Percentiles rank a stretch among this genome's conserved stretches.
phyloP scores from a whole-genome alignment of 306 rosid genomes.

The Citrullus amarus region DNA sequence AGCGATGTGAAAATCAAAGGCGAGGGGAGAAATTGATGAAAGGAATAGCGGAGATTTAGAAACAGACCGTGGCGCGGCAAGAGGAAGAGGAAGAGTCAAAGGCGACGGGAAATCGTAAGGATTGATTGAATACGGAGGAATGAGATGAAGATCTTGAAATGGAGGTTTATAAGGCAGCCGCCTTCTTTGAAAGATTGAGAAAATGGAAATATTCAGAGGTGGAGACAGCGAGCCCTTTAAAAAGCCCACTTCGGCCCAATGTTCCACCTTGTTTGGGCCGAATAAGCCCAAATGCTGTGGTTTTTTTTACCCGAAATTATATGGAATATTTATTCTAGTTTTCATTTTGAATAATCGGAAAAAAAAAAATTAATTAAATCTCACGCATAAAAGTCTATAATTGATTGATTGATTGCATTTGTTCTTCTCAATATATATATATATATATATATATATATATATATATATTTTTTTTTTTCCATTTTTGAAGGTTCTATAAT shows the following conservation, averaged over 20 bases:
- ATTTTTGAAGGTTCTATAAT: no score
- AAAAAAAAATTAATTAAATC: no score
- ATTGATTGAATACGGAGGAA: not conserved
- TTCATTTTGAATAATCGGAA: no score
- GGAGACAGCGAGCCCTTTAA: not conserved
- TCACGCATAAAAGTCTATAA: no score
- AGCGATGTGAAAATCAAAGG: not conserved
- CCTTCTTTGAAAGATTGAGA: not conserved
- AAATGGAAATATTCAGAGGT: not conserved
- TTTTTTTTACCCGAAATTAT: no score
- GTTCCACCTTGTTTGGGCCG: not conserved
- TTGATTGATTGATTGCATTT: no score
- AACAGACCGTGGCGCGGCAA: not conserved
- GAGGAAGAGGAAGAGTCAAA: not conserved
- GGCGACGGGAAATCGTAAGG: not conserved
- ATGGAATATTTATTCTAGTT: no score
- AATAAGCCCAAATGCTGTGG: not conserved
- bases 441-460: no score
- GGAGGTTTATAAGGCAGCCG: not conserved
- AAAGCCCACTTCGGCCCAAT: not conserved
- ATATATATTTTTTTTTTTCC: no score
- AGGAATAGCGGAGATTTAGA: not conserved
- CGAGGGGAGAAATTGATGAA: not conserved
- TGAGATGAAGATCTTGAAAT: not conserved
- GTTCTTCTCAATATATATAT: no score